These are phyloP conservation scores for Ceriops zippeliana DNA, from an alignment of 345 rosid species.

Conservation along the genomic window DNA sequence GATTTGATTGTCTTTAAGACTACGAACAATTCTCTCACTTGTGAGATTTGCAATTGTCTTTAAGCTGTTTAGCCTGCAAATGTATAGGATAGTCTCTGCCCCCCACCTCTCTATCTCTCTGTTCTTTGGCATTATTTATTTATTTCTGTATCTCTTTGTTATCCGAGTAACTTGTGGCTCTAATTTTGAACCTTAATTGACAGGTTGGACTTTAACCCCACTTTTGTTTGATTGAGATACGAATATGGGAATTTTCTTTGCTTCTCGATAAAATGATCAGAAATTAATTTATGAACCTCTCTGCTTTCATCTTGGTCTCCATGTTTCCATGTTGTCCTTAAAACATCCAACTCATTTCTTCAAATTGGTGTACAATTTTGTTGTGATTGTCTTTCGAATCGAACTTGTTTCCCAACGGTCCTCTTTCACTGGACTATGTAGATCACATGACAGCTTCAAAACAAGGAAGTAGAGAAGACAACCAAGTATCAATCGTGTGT, in stretches of 20 bases:
- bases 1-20: conserved; percentile 6
- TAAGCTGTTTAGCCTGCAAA: conserved; percentile 1
- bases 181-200: conserved; percentile 8
- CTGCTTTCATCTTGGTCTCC: conserved; percentile 3
- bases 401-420: background rate
- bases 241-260: background rate
- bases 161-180: conserved; percentile 9
- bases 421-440: background rate
- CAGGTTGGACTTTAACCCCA: background rate
- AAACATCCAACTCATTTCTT: background rate
- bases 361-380: background rate
- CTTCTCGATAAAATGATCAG: conserved; percentile 9
- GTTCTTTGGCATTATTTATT: conserved; percentile 31
- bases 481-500: conserved; percentile 4
- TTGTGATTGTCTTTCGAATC: background rate
- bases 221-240: background rate
- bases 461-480: background rate
- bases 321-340: background rate
- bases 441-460: background rate
- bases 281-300: conserved; percentile 19
- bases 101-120: background rate
- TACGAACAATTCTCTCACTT: conserved; percentile 5
- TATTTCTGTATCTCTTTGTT: conserved; percentile 17
- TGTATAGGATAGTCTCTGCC: background rate
- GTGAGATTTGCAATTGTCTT: conserved; percentile 15